Percentiles rank a stretch among this genome's conserved stretches.
Conservation (phyloP, 192 early-diverging fungal genomes). For the Phlyctochytrium bullatum region DNA sequence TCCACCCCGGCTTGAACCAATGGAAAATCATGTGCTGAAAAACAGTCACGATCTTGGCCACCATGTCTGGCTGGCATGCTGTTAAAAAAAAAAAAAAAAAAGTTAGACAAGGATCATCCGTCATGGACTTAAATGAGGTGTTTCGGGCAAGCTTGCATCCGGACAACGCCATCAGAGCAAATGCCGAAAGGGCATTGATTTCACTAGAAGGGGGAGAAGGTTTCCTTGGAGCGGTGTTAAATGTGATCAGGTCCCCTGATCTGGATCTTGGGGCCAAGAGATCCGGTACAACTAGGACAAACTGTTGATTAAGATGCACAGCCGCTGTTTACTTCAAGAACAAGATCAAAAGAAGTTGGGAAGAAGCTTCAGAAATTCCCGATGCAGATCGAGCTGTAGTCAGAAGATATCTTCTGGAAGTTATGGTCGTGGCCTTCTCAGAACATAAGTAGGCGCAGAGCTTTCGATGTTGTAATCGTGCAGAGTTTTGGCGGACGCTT, state of each 20-base stretch:
- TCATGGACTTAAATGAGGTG: neutral
- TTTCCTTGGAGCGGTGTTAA: constrained; percentile 4
- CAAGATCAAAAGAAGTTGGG: constrained; percentile 42
- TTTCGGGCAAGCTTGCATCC: neutral
- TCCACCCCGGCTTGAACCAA: too few species aligned
- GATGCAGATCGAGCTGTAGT: constrained; percentile 64
- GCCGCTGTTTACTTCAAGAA: constrained; percentile 91
- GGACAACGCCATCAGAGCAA: neutral
- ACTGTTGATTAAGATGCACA: constrained; percentile 12
- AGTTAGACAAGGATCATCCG: too few species aligned
- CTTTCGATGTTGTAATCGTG: constrained; percentile 16
- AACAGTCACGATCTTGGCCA: too few species aligned
- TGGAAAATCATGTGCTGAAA: too few species aligned
- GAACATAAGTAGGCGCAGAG: constrained; percentile 59
- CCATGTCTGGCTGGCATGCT: too few species aligned
- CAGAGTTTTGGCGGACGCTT: constrained; percentile 52
- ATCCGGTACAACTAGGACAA: neutral
- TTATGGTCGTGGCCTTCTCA: constrained; percentile 67
- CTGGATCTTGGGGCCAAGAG: neutral
- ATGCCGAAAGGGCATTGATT: constrained; percentile 1
- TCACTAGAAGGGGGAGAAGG: neutral
- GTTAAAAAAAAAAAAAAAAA: too few species aligned
- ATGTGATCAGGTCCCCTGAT: neutral
- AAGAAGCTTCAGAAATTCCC: constrained; percentile 52
- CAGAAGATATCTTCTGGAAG: constrained; percentile 70